Base-by-base conservation (phyloP, 1,284 basidiomycete species). In the Trametes versicolor region DNA sequence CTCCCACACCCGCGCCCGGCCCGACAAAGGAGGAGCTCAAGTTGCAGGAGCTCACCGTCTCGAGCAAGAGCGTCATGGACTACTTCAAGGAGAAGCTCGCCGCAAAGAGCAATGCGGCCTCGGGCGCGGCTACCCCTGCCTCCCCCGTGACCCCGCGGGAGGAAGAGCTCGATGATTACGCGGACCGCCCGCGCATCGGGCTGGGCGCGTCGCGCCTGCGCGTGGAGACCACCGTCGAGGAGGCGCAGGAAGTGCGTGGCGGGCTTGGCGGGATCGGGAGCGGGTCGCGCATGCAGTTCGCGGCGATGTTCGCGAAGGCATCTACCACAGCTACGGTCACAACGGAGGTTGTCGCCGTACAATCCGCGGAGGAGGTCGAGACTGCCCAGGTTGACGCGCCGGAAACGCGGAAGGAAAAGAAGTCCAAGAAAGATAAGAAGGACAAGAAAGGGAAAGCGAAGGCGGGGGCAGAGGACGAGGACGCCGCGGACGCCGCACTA, bases 1-100 rank as follows among this genome's bases (percentile, higher is more conserved):
- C 64, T 3, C 62, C 68, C 64, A 64, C 71, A 12, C 55, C 72
- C 21, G 59, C 63, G 9, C 47, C 21, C 3, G 45, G n/a, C n/a
- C 7, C 12, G n/a, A n/a, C n/a, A 23, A 25, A 48, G 36, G 48
- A 65, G 0, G 62, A 56, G n/a, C 54, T 75, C n/a, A 74, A 75
- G 64, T 61, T 75, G 43, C 75, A 78, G 53, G 72, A 76, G 56
- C 70, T 78, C 27, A 77, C 69, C 17, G 76, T 74, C 15, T 77
- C 75, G 48, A 71, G 70, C 52, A 77, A 76, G 63, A 76, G 75
- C 70, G 75, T 78, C 53, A 76, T 75, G 74, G 77, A 78, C 69
- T 77, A 78, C 70, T 78, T 78, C 73, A 74, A 73, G 59, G 77
- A 76, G 63, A 78, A 75, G 68, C 74, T 78, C 58, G 70, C 75